Evolutionary conservation across 306 rosid genomes (phyloP), one percentile per base, ranked within the genome.

Genomic region (Corylus americana): DNA sequence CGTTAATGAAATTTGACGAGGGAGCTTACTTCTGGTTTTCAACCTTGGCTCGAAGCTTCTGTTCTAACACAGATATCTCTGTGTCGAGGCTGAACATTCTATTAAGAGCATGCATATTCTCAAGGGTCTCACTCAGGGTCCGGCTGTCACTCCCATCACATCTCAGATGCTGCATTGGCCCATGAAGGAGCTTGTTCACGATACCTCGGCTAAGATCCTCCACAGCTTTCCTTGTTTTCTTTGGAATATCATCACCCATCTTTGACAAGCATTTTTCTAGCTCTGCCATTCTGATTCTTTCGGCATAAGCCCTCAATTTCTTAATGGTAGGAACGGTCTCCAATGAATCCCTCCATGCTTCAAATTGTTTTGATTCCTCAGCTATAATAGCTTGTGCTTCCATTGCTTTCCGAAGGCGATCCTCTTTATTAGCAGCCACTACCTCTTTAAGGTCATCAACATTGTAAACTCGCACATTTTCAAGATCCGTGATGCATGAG

Each of bases 371-470:
- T 16, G 95, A 91, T 81, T 96, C 99, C 79, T 96, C 99, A 10
- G 83, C 74, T 75, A 96, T 96, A 64, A 96, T 93, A 47, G 87
- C 83, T 85, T 91, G 99, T 75, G 99, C 99, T 82, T 96, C 99
- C 97, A 87, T 88, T 55, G 99, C 98, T 87, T 96, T 96, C 73
- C 93, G 82, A 8, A 87, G 88, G 70, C 99, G 90, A 68, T 96
- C 99, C 84, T 96, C 99, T 78, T 96, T 96, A 78, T 96, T 96
- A 62, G 99, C 98, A 83, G 99, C 99, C 78, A 96, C 99, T 75
- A 96, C 99, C 87, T 93, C 99, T 73, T 93, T 96, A 45, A 96
- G 97, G 84, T 96, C 96, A 55, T 96, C 99, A 3, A 96, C 97
- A 77, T 93, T 96, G 93, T 93, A 96, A 74, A 96, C 86, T 63